Conservation (phyloP, 768 basidiomycete genomes). For the Pleurotus salmoneostramineus region DNA sequence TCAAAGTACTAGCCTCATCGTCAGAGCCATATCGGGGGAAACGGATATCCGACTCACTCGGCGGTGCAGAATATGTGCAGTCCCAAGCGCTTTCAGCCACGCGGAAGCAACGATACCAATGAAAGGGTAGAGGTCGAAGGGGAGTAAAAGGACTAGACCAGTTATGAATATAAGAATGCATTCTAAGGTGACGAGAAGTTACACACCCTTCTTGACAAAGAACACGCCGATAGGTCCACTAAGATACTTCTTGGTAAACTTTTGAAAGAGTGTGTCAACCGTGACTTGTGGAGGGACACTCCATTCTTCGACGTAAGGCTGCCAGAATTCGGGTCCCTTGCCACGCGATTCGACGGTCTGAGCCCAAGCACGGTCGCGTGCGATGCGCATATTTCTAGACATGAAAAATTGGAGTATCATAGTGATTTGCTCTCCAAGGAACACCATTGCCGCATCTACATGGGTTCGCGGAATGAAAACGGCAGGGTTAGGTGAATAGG, state of each 20-base stretch:
- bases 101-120: conserved; percentile 61
- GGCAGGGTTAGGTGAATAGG: neutral
- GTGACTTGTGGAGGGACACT: conserved; percentile 47
- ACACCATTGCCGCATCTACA: conserved; percentile 69
- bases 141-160: conserved; percentile 50
- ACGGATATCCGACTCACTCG: conserved; percentile 39
- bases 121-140: conserved; percentile 65
- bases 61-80: conserved; percentile 63
- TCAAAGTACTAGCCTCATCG: conserved; percentile 63
- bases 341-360: conserved; percentile 82
- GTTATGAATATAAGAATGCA: neutral
- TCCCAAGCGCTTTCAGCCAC: conserved; percentile 63
- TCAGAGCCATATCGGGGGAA: neutral
- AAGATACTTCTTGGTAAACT: conserved; percentile 26
- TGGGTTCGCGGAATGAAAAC: neutral
- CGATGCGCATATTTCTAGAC: conserved; percentile 75
- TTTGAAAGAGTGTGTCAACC: conserved; percentile 22
- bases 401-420: conserved; percentile 80
- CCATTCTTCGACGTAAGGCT: conserved; percentile 81
- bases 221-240: conserved; percentile 36
- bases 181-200: neutral
- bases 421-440: conserved; percentile 73
- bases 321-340: conserved; percentile 83
- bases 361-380: conserved; percentile 72
- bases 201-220: conserved; percentile 40